Conservation (phyloP, 1,139 yeast species). For the Candida tropicalis region DNA sequence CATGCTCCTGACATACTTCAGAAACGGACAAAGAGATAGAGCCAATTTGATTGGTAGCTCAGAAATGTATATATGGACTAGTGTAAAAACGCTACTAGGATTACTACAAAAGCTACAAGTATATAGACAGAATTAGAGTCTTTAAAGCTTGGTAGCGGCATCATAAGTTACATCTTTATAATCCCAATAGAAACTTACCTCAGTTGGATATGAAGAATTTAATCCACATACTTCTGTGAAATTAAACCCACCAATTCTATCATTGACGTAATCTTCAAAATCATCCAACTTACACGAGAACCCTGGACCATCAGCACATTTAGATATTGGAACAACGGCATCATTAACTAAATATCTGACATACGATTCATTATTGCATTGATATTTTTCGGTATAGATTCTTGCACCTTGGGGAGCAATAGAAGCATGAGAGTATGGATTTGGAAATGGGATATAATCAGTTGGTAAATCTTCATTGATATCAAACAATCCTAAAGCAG, state of each 20-base stretch:
- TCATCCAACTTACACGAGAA: conserved; percentile 53
- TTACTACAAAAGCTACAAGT: no score
- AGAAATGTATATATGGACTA: no score
- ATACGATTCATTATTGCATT: conserved; percentile 42
- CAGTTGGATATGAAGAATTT: conserved; percentile 28
- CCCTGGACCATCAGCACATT: conserved; percentile 58
- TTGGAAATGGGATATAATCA: conserved; percentile 35
- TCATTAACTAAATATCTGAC: conserved; percentile 57
- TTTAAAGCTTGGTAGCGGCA: conserved; percentile 18
- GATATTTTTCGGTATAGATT: conserved; percentile 48
- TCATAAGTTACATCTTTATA: conserved; percentile 27
- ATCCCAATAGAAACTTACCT: conserved; percentile 42
- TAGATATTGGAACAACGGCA: conserved; percentile 55
- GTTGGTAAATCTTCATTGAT: conserved; percentile 22
- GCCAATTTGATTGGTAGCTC: no score
- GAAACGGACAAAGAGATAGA: no score
- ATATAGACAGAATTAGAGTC: no score
- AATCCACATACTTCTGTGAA: conserved; percentile 38
- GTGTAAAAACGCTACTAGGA: no score
- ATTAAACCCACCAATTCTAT: conserved; percentile 28
- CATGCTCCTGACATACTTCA: no score
- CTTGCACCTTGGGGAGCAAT: conserved; percentile 62
- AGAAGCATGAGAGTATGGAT: conserved; percentile 47
- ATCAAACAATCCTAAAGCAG: conserved; percentile 53
- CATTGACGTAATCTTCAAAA: conserved; percentile 32